Evolutionary conservation across 208 protist species (phyloP).

Genomic region (Plasmodiophora brassicae): DNA sequence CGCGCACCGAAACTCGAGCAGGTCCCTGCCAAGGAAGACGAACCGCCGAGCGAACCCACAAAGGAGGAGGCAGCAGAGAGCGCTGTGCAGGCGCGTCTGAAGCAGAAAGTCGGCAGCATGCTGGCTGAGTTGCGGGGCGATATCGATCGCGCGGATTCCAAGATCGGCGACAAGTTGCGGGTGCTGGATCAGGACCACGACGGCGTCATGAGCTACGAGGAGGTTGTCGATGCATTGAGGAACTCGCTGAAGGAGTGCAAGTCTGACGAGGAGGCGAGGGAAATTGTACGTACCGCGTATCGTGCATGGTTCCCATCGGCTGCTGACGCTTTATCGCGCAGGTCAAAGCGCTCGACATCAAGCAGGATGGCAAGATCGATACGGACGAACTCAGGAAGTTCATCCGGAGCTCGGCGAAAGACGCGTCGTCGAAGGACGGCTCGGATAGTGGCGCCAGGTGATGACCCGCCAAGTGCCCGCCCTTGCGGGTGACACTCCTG

Average conservation of each 20-base stretch:
- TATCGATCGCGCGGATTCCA: background rate
- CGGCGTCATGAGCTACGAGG: background rate
- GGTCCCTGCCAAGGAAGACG: background rate
- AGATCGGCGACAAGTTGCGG: background rate
- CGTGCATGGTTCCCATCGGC: no score
- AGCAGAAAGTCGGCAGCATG: background rate
- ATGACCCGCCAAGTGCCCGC: no score
- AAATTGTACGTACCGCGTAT: no score
- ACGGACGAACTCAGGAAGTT: background rate
- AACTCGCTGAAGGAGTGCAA: background rate
- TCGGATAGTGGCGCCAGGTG: no score
- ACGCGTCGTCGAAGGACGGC: no score
- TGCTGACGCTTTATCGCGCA: no score
- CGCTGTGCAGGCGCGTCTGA: background rate
- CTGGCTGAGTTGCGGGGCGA: background rate
- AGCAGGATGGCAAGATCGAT: background rate
- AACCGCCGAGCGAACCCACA: background rate
- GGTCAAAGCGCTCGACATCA: background rate
- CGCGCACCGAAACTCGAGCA: background rate
- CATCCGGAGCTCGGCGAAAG: background rate
- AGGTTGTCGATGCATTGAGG: background rate
- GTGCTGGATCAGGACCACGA: background rate
- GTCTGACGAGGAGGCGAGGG: background rate
- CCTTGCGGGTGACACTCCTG: no score
- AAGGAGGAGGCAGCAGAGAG: background rate